Evolutionary conservation across 768 basidiomycete species (phyloP).

Genomic region (Chalciporus pseudorubinellus): DNA sequence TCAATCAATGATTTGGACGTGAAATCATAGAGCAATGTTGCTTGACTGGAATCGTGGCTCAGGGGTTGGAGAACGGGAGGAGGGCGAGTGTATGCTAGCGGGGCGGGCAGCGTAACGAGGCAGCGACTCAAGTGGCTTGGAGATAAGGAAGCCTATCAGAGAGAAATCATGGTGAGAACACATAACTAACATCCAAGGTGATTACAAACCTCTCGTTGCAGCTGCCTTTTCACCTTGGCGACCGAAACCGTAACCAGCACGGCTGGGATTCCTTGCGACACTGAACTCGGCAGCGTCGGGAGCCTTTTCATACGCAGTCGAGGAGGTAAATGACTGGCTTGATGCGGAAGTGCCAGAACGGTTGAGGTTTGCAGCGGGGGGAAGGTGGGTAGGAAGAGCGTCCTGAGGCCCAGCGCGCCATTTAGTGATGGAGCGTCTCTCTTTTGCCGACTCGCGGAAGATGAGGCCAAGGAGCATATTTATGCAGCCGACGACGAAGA

Average conservation of each 20-base stretch:
- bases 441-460: slow-evolving; percentile 61
- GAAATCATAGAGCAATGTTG: slow-evolving; percentile 25
- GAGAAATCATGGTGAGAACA: not conserved
- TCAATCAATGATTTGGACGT: slow-evolving; percentile 18
- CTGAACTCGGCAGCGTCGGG: slow-evolving; percentile 21
- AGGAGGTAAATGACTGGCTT: slow-evolving; percentile 23
- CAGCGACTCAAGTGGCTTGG: slow-evolving; percentile 59
- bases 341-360: slow-evolving; percentile 25
- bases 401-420: slow-evolving; percentile 57
- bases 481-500: slow-evolving; percentile 88
- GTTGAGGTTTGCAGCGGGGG: slow-evolving; percentile 19
- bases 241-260: slow-evolving; percentile 73
- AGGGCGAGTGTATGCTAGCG: slow-evolving; percentile 20
- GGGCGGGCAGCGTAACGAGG: slow-evolving; percentile 54
- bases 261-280: slow-evolving; percentile 26
- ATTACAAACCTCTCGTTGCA: slow-evolving; percentile 48
- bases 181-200: not conserved
- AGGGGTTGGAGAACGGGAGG: slow-evolving; percentile 22
- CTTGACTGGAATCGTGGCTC: slow-evolving; percentile 29
- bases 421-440: slow-evolving; percentile 58
- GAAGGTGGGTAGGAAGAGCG: slow-evolving; percentile 48
- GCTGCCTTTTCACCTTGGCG: slow-evolving; percentile 75
- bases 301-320: slow-evolving; percentile 30
- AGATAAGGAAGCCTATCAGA: slow-evolving; percentile 57
- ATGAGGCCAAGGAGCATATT: slow-evolving; percentile 78